Evolutionary conservation across 2,329 filamentous ascomycete species (phyloP).

Genomic region (Ophiocordyceps robertsii): DNA sequence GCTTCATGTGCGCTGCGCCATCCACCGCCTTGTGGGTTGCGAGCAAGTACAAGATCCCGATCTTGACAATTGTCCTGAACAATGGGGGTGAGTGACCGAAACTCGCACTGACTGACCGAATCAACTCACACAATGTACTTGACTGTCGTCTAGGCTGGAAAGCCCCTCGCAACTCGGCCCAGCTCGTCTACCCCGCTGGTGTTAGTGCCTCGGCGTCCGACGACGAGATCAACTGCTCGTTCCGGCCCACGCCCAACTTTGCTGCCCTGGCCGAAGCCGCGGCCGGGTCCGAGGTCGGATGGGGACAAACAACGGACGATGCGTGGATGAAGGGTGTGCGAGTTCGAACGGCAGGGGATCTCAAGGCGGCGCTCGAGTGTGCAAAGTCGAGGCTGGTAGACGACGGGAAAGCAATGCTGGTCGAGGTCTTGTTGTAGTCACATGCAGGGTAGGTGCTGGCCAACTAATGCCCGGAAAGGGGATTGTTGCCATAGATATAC

Average conservation of each 20-base stretch:
- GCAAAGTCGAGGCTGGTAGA: neutral
- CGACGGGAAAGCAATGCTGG: neutral
- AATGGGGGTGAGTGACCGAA: conserved; percentile 24
- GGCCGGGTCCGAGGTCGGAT: neutral
- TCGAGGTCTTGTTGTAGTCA: neutral
- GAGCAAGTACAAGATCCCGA: conserved; percentile 29
- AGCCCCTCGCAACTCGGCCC: conserved; percentile 4
- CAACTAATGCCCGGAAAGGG: too few species aligned
- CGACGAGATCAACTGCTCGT: conserved; percentile 5
- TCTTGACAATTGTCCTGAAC: conserved; percentile 34
- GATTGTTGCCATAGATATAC: too few species aligned
- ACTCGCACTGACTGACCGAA: neutral
- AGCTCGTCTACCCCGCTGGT: conserved; percentile 3
- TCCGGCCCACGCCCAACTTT: conserved; percentile 4
- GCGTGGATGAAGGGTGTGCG: neutral
- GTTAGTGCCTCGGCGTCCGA: conserved; percentile 2
- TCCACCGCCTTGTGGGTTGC: conserved; percentile 35
- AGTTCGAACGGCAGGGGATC: neutral
- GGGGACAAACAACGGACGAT: neutral
- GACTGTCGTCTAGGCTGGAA: conserved; percentile 3
- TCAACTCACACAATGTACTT: neutral
- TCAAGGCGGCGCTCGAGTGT: neutral
- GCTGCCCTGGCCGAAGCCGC: neutral
- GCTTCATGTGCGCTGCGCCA: conserved; percentile 32
- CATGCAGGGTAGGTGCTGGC: neutral